phyloP scores from a whole-genome alignment of 257 asterid species.

The Misopates orontium region DNA sequence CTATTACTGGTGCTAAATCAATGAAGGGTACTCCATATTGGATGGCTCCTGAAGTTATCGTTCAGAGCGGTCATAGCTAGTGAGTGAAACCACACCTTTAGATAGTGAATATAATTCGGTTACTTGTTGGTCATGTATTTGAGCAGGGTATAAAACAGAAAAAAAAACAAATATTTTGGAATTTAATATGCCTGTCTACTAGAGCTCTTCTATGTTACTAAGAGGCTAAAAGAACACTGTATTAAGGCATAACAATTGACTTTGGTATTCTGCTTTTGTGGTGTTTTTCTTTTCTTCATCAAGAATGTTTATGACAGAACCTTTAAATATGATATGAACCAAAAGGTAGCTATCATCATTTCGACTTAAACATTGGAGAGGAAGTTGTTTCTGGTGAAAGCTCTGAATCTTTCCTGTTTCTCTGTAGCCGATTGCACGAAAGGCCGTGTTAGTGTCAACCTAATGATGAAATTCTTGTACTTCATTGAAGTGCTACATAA shows the following conservation, averaged over 20 bases:
- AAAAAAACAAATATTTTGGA: neutral
- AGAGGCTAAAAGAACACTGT: neutral
- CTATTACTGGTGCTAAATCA: conserved; percentile 95
- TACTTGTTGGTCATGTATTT: conserved; percentile 10
- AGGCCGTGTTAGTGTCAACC: conserved; percentile 8
- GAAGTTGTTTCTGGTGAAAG: conserved; percentile 4
- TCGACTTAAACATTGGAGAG: conserved; percentile 8
- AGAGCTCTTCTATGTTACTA: neutral
- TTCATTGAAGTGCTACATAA: neutral
- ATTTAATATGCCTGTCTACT: neutral
- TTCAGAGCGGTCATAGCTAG: conserved; percentile 99
- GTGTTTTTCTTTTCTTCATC: neutral
- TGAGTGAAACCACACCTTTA: conserved; percentile 45
- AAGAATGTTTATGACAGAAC: conserved; percentile 5
- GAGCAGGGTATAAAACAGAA: conserved; percentile 6
- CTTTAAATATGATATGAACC: conserved; percentile 7
- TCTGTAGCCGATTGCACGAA: conserved; percentile 4
- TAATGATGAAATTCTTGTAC: neutral
- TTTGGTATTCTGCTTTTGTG: neutral
- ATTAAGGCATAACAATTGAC: neutral
- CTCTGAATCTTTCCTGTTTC: neutral
- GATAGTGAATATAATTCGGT: conserved; percentile 21
- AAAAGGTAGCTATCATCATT: conserved; percentile 3
- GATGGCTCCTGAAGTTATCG: conserved; percentile 99
- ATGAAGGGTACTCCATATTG: conserved; percentile 99